Evolutionary conservation across 2,329 filamentous ascomycete species (phyloP).

Genomic region (Colletotrichum lentis): DNA sequence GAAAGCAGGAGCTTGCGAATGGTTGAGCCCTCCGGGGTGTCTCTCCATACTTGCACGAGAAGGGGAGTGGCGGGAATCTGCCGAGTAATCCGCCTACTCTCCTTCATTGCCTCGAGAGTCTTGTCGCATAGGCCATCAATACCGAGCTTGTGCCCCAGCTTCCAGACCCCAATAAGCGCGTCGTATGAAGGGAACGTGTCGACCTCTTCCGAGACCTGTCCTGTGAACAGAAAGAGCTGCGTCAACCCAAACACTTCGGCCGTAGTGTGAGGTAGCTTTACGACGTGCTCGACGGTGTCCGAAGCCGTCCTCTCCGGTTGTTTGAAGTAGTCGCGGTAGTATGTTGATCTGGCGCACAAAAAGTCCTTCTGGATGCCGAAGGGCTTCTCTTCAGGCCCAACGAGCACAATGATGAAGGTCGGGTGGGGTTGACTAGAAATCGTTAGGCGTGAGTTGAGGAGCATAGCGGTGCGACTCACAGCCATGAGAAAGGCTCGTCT

Average conservation of each 20-base stretch:
- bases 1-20: constrained; percentile 66
- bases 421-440: constrained; percentile 61
- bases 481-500: constrained; percentile 49
- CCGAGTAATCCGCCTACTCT: constrained; percentile 61
- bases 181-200: constrained; percentile 61
- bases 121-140: constrained; percentile 65
- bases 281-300: constrained; percentile 58
- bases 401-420: constrained; percentile 63
- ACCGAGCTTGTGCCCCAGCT: constrained; percentile 60
- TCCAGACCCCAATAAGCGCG: constrained; percentile 64
- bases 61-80: constrained; percentile 66
- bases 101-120: constrained; percentile 65
- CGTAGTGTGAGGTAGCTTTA: constrained; percentile 58
- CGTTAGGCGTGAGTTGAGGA: constrained; percentile 29
- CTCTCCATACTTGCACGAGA: constrained; percentile 68
- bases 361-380: constrained; percentile 69
- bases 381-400: constrained; percentile 60
- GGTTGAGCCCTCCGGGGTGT: constrained; percentile 67
- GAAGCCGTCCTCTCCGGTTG: constrained; percentile 43
- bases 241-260: constrained; percentile 62
- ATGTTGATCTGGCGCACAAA: constrained; percentile 60
- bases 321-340: constrained; percentile 58
- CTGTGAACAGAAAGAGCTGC: constrained; percentile 64
- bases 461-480: constrained; percentile 43
- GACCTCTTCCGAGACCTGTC: constrained; percentile 54